A percentile compares a stretch with the other conserved stretches of the same genome.
These are phyloP conservation scores for barrel medic (Medicago truncatula) DNA, from an alignment of 306 rosid species.

Conservation along the genomic window MtrunA17r5.0-ANR NC_053042.1:46415001-46415500, in stretches of 20 bases:
- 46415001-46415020: slow-evolving; percentile 90
- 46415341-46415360: neutral
- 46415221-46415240: slow-evolving; percentile 21
- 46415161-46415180: slow-evolving; percentile 14
- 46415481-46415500: too few relatives aligned
- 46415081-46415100: slow-evolving; percentile 97
- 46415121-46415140: neutral
- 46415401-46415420: slow-evolving; percentile 18
- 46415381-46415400: neutral
- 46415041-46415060: slow-evolving; percentile 84
- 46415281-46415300: too few relatives aligned
- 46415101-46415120: slow-evolving; percentile 77
- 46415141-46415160: slow-evolving; percentile 16
- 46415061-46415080: slow-evolving; percentile 81
- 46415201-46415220: neutral
- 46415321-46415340: neutral
- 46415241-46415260: neutral
- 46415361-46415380: neutral
- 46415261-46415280: neutral
- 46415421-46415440: slow-evolving; percentile 5
- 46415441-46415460: neutral
- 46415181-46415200: neutral
- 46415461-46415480: too few relatives aligned
- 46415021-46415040: slow-evolving; percentile 85
- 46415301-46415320: too few relatives aligned